Base-by-base conservation (phyloP, 768 basidiomycete genomes). In the Tylopilus felleus region DNA sequence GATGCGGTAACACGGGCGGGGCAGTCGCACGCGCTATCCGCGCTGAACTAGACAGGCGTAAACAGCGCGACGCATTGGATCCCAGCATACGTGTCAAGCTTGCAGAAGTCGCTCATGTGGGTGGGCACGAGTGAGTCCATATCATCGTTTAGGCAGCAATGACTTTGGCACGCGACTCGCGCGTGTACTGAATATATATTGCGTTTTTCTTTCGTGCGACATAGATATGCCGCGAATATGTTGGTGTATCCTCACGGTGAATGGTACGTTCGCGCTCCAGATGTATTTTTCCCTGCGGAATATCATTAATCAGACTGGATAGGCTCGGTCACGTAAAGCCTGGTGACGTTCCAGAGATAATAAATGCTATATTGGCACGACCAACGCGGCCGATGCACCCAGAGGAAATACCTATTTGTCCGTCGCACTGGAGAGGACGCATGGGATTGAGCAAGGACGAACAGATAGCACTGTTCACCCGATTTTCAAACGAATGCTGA, bases 81-180 rank as follows among this genome's bases (percentile, higher is more conserved):
- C 58, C 57, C 2, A 64, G 67, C 57, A 64, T 36, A 55, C 82
- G 56, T 60, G 75, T 76, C 22, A 66, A 66, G 41, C 73, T 92
- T 2, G 81, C 81, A 4, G 83, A 90, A 58, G 80, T 86, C 7
- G 86, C 80, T 2, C 91, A 94, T 68, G 83, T 94, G 47, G 91
- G 92, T 1, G 90, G 90, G 23, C 91, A 94, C 70, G 78, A 88
- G 90, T 89, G 63, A 65, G 84, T 76, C 8, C 21, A 49, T 25
- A 23, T 41, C 31, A 23, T 40, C 19, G 19, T 42, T 22, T 41
- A 12, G 45, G 46, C 19, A 40, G 29, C 36, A 13, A 19, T 5
- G 12, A 8, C 1, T 10, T 54, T 9, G 35, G 19, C 38, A 16
- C 41, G 27, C 8, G 22, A 17, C 10, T 14, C 13, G 47, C 40